These are phyloP conservation scores for Triticum turgidum DNA, from an alignment of 176 grass and related monocot species.

Conservation along the genomic window DNA sequence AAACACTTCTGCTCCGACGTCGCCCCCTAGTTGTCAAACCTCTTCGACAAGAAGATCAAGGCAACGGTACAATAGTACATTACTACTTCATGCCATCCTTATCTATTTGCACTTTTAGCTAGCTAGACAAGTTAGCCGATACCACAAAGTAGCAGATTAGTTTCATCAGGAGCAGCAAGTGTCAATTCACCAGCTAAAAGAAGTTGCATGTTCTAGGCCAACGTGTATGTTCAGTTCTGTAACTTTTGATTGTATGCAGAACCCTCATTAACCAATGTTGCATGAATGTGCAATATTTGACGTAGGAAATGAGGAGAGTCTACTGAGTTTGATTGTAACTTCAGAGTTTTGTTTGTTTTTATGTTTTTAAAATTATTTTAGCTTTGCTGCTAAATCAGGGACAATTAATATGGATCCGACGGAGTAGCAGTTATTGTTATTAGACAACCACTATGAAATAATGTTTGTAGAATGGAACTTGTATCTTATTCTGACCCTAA, in stretches of 20 bases:
- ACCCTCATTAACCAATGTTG: background rate
- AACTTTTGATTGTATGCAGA: background rate
- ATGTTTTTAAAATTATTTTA: background rate
- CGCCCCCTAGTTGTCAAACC: conserved; percentile 15
- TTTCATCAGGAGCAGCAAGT: background rate
- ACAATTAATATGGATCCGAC: too few relatives aligned
- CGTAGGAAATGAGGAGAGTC: background rate
- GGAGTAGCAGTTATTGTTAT: background rate
- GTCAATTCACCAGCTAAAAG: background rate
- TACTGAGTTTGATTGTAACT: conserved; percentile 1
- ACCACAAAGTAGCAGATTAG: background rate
- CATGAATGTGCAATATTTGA: background rate
- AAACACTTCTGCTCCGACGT: conserved; percentile 11
- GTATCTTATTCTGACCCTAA: background rate
- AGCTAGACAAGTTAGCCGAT: background rate
- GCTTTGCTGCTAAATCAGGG: background rate
- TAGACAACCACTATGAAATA: background rate
- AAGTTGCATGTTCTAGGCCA: background rate
- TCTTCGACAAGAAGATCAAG: conserved; percentile 11
- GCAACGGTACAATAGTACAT: conserved; percentile 34
- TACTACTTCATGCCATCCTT: background rate
- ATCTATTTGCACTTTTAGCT: conserved; percentile 4
- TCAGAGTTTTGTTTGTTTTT: background rate
- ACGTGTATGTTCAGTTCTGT: background rate
- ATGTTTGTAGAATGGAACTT: background rate